Base-by-base conservation (phyloP, 2,329 filamentous ascomycete species). In the Ophiostoma triangulosporum region DNA sequence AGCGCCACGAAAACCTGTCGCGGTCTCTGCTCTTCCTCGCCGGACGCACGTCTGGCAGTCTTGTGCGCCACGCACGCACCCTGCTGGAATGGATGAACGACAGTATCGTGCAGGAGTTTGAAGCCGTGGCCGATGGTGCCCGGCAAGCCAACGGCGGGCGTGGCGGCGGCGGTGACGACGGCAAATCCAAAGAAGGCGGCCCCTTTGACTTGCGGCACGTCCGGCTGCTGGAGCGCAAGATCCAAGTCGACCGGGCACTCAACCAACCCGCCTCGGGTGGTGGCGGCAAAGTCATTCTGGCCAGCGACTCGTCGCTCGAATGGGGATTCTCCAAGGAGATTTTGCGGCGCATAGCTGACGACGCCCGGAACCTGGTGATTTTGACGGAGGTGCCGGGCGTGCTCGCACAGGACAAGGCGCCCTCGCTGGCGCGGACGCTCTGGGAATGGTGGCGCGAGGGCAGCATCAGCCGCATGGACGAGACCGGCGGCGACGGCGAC, bases 41-140 rank as follows among this genome's bases (percentile, higher is more conserved):
- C 0, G 90, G 89, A 36, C 84, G 83, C 56, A 95, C 88, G 57
- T 86, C 88, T 58, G 84, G 87, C 55, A 90, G 88, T 57, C 95
- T 90, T 0, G 86, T 97, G 75, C 79, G 88, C 51, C 88, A 96
- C 60, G 87, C 91, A 26, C 79, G 90, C 60, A 96, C 91, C 66
- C 95, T 98, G 87, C 73, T 98, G 31, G 93, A 98, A 64, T 98
- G 93, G 93, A 97, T 98, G 90, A 90, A 97, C 64, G 90, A 96
- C 63, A 84, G 83, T 55, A 94, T 98, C 56, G 85, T 95, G 40
- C 83, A 89, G 53, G 91, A 97, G 62, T 94, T 95, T 57, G 90
- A 95, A 65, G 81, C 84, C 14, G 74, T 82, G 48, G 77, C 75
- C 2, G 77, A 80, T 35, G 56, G 58, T 72, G 68, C 3, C 7